A percentile compares a stretch with the other conserved stretches of the same genome.
These are phyloP conservation scores for Serendipita sp. DNA, from an alignment of 768 basidiomycete species.

Conservation along the genomic window DNA sequence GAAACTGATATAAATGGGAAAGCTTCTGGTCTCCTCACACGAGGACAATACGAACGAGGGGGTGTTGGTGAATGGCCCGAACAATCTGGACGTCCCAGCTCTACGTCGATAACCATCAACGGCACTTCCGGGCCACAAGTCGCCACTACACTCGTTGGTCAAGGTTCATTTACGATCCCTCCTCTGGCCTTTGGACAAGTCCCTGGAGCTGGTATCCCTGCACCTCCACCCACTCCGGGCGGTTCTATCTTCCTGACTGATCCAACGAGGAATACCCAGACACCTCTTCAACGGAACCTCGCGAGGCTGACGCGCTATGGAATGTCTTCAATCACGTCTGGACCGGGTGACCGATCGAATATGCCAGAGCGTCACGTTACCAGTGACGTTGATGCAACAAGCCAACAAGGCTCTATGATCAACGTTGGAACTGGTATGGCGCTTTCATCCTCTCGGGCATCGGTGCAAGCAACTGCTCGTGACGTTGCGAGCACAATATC, in stretches of 20 bases:
- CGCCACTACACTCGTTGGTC: conserved; percentile 5
- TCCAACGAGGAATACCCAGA: conserved; percentile 32
- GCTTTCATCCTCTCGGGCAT: not conserved
- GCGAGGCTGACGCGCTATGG: conserved; percentile 72
- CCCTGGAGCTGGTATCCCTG: conserved; percentile 3
- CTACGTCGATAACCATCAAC: conserved; percentile 27
- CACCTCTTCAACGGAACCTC: conserved; percentile 63
- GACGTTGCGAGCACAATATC: conserved; percentile 5
- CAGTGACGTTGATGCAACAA: not conserved
- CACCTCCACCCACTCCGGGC: conserved; percentile 9
- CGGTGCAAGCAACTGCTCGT: not conserved
- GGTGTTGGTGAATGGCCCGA: not conserved
- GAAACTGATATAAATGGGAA: not conserved
- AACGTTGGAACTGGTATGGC: not conserved
- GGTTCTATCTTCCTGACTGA: conserved; percentile 10
- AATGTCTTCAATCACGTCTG: conserved; percentile 65
- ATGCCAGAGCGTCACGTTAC: not conserved
- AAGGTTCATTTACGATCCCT: conserved; percentile 28
- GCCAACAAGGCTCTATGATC: conserved; percentile 5
- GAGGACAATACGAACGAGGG: conserved; percentile 20
- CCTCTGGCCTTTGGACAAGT: conserved; percentile 36
- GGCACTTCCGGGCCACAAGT: conserved; percentile 8
- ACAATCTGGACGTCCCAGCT: not conserved
- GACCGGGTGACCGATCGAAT: conserved; percentile 40
- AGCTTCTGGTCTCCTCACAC: conserved; percentile 26